Evolutionary conservation across 1,284 basidiomycete genomes (phyloP).

Genomic region (Agaricales sp.): DNA sequence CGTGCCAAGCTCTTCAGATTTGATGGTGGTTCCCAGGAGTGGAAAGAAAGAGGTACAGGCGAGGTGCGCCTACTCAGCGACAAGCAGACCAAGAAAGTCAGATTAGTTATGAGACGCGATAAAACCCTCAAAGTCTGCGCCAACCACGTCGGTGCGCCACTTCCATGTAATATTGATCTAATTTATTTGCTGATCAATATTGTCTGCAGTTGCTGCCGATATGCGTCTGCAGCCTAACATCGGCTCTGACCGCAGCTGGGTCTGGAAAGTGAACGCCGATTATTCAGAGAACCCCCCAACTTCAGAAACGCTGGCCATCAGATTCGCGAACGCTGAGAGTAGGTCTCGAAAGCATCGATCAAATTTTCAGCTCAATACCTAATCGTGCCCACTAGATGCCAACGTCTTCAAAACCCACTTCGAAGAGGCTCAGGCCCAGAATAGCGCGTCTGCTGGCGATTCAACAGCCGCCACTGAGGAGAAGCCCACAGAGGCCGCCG

Average conservation of each 20-base stretch:
- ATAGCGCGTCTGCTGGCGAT: too few species aligned
- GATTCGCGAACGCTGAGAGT: slow-evolving; percentile 97
- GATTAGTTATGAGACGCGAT: slow-evolving; percentile 98
- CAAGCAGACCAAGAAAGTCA: slow-evolving; percentile 85
- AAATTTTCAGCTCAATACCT: slow-evolving; percentile 3
- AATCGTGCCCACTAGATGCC: slow-evolving; percentile 50
- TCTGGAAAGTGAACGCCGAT: slow-evolving; percentile 96
- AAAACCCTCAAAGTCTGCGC: slow-evolving; percentile 99
- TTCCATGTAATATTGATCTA: slow-evolving; percentile 1
- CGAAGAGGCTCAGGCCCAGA: slow-evolving; percentile 73
- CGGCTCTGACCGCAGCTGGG: slow-evolving; percentile 98
- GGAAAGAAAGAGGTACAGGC: slow-evolving; percentile 96
- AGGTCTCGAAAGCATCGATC: slow-evolving; percentile 26
- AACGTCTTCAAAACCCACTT: slow-evolving; percentile 82
- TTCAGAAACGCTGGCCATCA: slow-evolving; percentile 93
- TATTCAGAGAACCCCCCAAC: slow-evolving; percentile 85
- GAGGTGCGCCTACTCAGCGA: slow-evolving; percentile 86
- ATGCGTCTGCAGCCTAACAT: slow-evolving; percentile 98
- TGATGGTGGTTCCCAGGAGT: slow-evolving; percentile 72
- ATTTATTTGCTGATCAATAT: slow-evolving; percentile 6
- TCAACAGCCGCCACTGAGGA: slow-evolving; percentile 16
- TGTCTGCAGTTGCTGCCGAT: slow-evolving; percentile 64
- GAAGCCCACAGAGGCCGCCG: slow-evolving; percentile 16
- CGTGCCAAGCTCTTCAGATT: slow-evolving; percentile 99
- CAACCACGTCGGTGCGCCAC: slow-evolving; percentile 84